These are phyloP conservation scores for Colletotrichum phormii DNA, from an alignment of 2,329 filamentous ascomycete species.

Conservation along the genomic window DNA sequence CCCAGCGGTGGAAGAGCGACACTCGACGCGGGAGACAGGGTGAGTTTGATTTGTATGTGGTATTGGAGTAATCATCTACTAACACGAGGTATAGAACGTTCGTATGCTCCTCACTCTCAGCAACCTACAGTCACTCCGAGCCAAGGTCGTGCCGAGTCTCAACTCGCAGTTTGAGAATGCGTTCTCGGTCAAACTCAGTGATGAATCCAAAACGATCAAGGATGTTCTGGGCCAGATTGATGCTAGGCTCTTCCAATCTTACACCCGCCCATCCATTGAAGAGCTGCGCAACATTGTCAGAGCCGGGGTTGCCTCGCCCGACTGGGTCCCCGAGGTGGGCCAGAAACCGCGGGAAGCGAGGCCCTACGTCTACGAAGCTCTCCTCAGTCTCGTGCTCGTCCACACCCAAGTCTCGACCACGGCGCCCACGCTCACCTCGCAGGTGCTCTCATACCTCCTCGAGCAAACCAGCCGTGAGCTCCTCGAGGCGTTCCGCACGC, in stretches of 20 bases:
- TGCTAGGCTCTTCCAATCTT: constrained; percentile 89
- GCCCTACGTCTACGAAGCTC: constrained; percentile 89
- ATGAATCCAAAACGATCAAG: constrained; percentile 91
- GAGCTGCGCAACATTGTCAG: constrained; percentile 77
- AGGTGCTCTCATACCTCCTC: constrained; percentile 87
- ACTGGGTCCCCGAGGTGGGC: constrained; percentile 74
- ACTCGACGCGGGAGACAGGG: constrained; percentile 67
- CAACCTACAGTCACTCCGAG: constrained; percentile 87
- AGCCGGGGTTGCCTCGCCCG: constrained; percentile 75
- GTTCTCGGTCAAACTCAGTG: constrained; percentile 93
- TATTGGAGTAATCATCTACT: constrained; percentile 31
- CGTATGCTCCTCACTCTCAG: constrained; percentile 94
- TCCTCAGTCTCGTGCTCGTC: constrained; percentile 88
- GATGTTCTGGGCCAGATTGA: constrained; percentile 94
- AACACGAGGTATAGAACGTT: constrained; percentile 72
- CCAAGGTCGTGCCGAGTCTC: constrained; percentile 86
- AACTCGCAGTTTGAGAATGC: constrained; percentile 92
- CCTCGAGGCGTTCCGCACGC: constrained; percentile 81
- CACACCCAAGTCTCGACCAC: constrained; percentile 91
- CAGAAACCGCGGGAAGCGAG: constrained; percentile 78
- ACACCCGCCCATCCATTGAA: constrained; percentile 82
- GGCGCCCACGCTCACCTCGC: constrained; percentile 78
- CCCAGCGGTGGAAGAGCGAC: constrained; percentile 57
- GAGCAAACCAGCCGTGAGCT: constrained; percentile 84
- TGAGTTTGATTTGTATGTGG: constrained; percentile 48